phyloP scores from a whole-genome alignment of 305 asterid species.

The Euphrasia arctica region DNA sequence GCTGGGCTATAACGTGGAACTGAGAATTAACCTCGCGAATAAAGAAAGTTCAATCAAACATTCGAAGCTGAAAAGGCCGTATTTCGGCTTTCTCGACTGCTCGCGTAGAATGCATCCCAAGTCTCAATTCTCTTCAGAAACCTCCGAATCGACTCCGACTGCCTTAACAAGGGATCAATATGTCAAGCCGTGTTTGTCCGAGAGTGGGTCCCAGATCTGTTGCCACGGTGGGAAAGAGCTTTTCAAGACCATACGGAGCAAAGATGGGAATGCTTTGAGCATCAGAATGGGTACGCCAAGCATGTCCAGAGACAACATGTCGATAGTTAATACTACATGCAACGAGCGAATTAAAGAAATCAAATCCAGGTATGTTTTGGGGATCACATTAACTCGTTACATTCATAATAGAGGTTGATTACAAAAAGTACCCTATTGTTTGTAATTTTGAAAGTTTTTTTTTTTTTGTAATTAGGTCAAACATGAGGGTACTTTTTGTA shows the following conservation, averaged over 20 bases:
- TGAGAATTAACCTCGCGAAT: constrained; percentile 47
- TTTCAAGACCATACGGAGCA: constrained; percentile 48
- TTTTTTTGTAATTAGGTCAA: too few relatives aligned
- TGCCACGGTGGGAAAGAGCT: constrained; percentile 38
- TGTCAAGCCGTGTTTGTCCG: constrained; percentile 50
- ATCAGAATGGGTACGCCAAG: constrained; percentile 35
- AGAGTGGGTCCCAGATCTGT: constrained; percentile 49
- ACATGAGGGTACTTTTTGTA: too few relatives aligned
- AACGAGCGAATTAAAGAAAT: constrained; percentile 31
- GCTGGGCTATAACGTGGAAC: constrained; percentile 65
- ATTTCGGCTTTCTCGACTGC: constrained; percentile 58
- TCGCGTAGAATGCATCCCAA: constrained; percentile 43
- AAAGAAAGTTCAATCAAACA: constrained; percentile 34
- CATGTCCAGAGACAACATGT: constrained; percentile 19
- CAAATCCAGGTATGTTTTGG: constrained; percentile 34
- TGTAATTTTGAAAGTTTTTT: too few relatives aligned
- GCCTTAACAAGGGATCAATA: constrained; percentile 38
- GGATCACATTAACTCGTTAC: not conserved
- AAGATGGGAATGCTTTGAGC: constrained; percentile 64
- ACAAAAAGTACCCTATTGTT: too few relatives aligned
- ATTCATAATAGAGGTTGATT: too few relatives aligned
- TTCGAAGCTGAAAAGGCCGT: constrained; percentile 39
- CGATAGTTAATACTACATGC: constrained; percentile 24
- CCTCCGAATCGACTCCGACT: constrained; percentile 37
- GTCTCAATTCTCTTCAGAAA: constrained; percentile 39